Percentiles rank a stretch among this genome's conserved stretches.
phyloP scores from a whole-genome alignment of 257 asterid species.

The Forsythia viridissima region DNA sequence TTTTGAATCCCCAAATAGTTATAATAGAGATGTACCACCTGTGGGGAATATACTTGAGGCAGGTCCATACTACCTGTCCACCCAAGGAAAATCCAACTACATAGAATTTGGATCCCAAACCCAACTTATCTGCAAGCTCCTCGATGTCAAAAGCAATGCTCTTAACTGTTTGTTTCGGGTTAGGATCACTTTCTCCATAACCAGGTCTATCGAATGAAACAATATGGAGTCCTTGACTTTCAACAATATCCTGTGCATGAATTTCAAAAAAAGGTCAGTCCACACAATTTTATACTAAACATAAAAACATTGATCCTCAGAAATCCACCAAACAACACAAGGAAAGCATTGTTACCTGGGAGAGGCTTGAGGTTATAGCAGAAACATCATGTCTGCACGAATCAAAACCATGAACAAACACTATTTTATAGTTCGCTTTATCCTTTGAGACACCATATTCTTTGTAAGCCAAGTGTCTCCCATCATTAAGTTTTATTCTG shows the following conservation, averaged over 20 bases:
- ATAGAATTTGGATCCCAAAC: conserved; percentile 72
- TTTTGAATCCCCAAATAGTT: background rate
- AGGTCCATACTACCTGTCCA: conserved; percentile 78
- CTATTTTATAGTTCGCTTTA: conserved; percentile 62
- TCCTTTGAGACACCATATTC: conserved; percentile 73
- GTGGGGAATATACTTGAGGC: conserved; percentile 91
- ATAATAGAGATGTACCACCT: conserved; percentile 41
- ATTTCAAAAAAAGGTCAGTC: conserved; percentile 7
- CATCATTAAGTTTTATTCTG: conserved; percentile 77
- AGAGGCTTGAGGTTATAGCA: conserved; percentile 41
- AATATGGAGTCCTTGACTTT: conserved; percentile 62
- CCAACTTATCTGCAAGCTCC: conserved; percentile 86
- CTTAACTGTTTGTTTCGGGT: conserved; percentile 57
- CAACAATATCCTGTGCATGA: conserved; percentile 54
- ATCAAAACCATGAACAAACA: conserved; percentile 69
- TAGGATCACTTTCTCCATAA: conserved; percentile 93
- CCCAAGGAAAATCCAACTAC: conserved; percentile 85
- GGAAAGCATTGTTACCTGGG: conserved; percentile 45
- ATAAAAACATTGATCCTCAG: background rate
- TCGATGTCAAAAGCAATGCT: conserved; percentile 73
- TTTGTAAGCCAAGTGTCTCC: conserved; percentile 77
- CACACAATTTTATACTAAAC: background rate
- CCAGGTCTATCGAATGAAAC: conserved; percentile 92
- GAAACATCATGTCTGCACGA: conserved; percentile 46
- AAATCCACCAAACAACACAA: conserved; percentile 11